Evolutionary conservation across 768 basidiomycete genomes (phyloP), one percentile per base, ranked within the genome.

Genomic region (Phaffia australis): DNA sequence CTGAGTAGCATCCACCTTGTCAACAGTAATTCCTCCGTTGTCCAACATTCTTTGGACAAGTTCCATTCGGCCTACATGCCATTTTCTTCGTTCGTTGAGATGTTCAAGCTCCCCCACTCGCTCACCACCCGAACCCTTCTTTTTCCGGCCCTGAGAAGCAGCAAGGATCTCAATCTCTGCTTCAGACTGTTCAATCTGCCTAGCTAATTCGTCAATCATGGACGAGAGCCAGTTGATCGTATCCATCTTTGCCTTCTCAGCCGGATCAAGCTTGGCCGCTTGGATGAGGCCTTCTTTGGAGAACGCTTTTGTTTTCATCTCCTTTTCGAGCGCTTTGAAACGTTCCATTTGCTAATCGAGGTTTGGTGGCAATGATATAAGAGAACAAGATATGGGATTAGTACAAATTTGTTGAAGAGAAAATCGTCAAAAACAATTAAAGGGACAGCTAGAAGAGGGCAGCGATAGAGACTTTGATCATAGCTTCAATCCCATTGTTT

Each of bases 251-350:
- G 93, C 91, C 79, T 95, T 91, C 65, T 94, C 91, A 74, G 90
- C 92, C 63, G 95, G 95, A 77, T 98, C 95, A 27, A 98, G 85
- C 73, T 89, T 91, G 48, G 89, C 83, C 15, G 91, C 89, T 68
- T 92, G 89, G 69, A 87, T 95, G 51, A 99, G 81, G 51, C 95
- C 95, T 77, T 98, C 95, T 75, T 98, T 99, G 23, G 93, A 97
- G 78, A 98, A 99, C 0, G 95, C 95, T 77, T 99, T 99, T 66
- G 95, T 98, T 83, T 99, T 99, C 94, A 98, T 98, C 79, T 99
- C 95, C 80, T 98, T 99, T 80, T 99, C 95, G 79, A 93, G 92
- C 27, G 94, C 94, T 74, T 99, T 99, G 84, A 99, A 99, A 76
- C 91, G 93, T 80, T 99, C 95, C 95, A 99, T 99, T 98, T 98